phyloP scores from a whole-genome alignment of 2,329 filamentous ascomycete species.

The Hymenoscyphus fraxineus region DNA sequence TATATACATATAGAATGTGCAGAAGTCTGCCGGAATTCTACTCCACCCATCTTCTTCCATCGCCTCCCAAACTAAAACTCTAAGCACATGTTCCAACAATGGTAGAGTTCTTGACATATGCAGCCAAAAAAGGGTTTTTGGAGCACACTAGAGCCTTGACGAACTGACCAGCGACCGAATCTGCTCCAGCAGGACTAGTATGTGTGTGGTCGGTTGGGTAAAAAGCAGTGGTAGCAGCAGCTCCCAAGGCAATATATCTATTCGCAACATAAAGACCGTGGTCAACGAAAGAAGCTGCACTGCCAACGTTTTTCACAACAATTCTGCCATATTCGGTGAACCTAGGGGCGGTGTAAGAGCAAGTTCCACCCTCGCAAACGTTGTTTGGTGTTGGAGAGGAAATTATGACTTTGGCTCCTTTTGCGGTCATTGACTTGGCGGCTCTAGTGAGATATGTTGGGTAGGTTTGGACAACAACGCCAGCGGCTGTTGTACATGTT shows the following conservation, averaged over 20 bases:
- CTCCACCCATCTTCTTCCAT: not conserved
- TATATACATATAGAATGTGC: not conserved
- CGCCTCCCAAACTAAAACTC: too few relatives aligned
- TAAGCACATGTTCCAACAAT: conserved; percentile 28
- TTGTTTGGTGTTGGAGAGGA: conserved; percentile 61
- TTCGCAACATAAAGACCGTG: conserved; percentile 53
- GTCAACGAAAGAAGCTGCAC: conserved; percentile 50
- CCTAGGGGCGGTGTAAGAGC: conserved; percentile 43
- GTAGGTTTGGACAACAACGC: conserved; percentile 44
- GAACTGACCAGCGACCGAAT: conserved; percentile 53
- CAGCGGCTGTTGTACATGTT: conserved; percentile 41
- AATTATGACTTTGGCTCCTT: conserved; percentile 59
- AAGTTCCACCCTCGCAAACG: conserved; percentile 54
- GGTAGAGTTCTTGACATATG: conserved; percentile 30
- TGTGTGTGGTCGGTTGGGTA: conserved; percentile 60
- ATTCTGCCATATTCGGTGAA: conserved; percentile 54
- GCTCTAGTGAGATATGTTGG: conserved; percentile 29
- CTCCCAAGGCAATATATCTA: conserved; percentile 47
- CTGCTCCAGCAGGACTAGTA: conserved; percentile 52
- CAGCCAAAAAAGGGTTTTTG: conserved; percentile 22
- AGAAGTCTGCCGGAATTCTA: not conserved
- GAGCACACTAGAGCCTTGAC: conserved; percentile 45
- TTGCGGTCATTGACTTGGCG: conserved; percentile 37
- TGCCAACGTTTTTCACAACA: conserved; percentile 39
- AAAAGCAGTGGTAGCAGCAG: conserved; percentile 44